Evolutionary conservation across 345 rosid species (phyloP), one percentile per base, ranked within the genome.

Genomic region (Salix koriyanagi): DNA sequence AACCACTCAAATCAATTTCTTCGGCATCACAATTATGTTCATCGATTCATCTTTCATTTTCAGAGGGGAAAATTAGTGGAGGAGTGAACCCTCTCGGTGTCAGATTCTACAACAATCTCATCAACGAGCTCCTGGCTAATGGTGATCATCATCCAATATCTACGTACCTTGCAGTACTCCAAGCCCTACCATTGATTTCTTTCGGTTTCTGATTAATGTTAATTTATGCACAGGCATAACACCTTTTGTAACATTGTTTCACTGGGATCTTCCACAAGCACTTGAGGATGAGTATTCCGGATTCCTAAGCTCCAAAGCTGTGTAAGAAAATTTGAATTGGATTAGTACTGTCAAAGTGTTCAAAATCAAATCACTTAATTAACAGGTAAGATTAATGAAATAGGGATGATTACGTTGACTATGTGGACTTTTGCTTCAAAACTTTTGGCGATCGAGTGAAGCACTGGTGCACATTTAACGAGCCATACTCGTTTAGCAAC

Each of bases 261-360:
- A 87, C 16, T 90, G 89, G 89, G 91, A 90, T 83, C 76, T 81
- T 69, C 93, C 93, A 2, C 91, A 90, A 83, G 83, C 87, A 5
- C 84, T 90, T 26, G 87, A 88, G 78, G 91, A 88, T 44, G 91
- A 90, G 61, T 90, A 88, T 39, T 83, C 76, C 34, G 93, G 93
- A 66, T 87, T 90, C 56, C 70, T 82, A 65, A 90, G 88, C 54
- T 83, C 88, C 44, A 48, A 80, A 65, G 75, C 80, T 64, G 75
- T 86, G 93, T 87, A 84, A 87, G 88, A 1, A 2, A 68, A 14
- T 46, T 46, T 46, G 14, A 46, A 46, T 46, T 15, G 4, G 4
- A 46, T 46, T 14, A 46, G 1, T 13, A 46, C 4, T 46, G 52
- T 14, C 52, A 46, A 1, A 46, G 13, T 13, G 5, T 46, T 46